Evolutionary conservation across 225 moss, liverwort and hornwort genomes (phyloP).

Genomic region (Straminergon stramineum): DNA sequence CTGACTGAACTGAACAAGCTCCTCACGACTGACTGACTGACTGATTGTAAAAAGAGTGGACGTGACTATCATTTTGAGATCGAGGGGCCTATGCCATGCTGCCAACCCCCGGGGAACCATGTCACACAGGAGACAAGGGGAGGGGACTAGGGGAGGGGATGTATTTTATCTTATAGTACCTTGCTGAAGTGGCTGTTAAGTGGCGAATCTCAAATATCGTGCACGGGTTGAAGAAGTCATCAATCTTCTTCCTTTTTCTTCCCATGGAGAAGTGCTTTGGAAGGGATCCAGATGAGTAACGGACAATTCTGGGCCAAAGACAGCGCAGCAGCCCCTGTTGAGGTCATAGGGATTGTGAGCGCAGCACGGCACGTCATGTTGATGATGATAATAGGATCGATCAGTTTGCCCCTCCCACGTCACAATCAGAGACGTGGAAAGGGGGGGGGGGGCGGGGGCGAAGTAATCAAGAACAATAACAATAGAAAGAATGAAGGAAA

Average conservation of each 20-base stretch:
- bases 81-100: not conserved
- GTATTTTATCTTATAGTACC: too few relatives aligned
- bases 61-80: rapidly evolving
- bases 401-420: too few relatives aligned
- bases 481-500: not conserved
- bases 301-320: not conserved
- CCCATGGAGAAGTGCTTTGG: not conserved
- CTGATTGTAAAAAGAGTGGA: not conserved
- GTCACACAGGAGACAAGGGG: not conserved
- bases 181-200: not conserved
- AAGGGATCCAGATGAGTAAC: not conserved
- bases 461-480: too few relatives aligned
- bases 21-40: not conserved
- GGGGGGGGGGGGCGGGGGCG: too few relatives aligned
- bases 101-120: not conserved
- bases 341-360: not conserved
- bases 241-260: too few relatives aligned
- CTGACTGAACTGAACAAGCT: not conserved
- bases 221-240: not conserved
- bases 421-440: not conserved
- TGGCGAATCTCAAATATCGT: not conserved
- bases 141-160: not conserved
- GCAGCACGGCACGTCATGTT: too few relatives aligned
- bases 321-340: not conserved
- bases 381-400: not conserved